Evolutionary conservation across 140 eudicot genomes (phyloP).

Genomic region (Anethum foeniculum): DNA sequence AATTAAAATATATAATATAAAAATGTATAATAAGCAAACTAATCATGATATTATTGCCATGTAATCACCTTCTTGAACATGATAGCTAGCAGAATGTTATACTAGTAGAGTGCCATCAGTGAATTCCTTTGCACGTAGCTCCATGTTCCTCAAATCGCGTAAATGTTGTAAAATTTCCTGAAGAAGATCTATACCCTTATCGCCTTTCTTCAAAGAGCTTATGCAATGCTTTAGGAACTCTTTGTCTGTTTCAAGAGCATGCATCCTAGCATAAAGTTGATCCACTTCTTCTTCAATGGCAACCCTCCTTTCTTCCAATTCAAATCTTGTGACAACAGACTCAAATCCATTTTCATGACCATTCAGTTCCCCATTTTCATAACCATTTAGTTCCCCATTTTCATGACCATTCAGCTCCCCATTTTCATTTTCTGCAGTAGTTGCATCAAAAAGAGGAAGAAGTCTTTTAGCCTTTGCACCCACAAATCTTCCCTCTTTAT

Average conservation of each 20-base stretch:
- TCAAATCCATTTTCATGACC: slow-evolving; percentile 46
- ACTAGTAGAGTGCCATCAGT: slow-evolving; percentile 31
- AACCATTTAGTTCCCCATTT: background rate
- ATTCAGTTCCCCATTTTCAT: slow-evolving; percentile 12
- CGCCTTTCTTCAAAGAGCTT: slow-evolving; percentile 81
- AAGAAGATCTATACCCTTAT: slow-evolving; percentile 76
- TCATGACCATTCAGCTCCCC: slow-evolving; percentile 7
- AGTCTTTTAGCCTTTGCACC: slow-evolving; percentile 53
- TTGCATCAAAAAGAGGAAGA: slow-evolving; percentile 73
- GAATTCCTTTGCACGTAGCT: slow-evolving; percentile 53
- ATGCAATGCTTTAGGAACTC: slow-evolving; percentile 85
- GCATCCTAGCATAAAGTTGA: slow-evolving; percentile 68
- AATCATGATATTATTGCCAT: slow-evolving; percentile 18
- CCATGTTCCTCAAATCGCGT: slow-evolving; percentile 59
- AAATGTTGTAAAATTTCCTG: slow-evolving; percentile 84
- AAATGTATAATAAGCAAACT: background rate
- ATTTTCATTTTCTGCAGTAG: slow-evolving; percentile 34
- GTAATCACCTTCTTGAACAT: slow-evolving; percentile 4
- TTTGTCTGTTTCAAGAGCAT: slow-evolving; percentile 81
- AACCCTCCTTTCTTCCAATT: slow-evolving; percentile 58
- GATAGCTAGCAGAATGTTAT: slow-evolving; percentile 18
- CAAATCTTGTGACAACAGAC: slow-evolving; percentile 38
- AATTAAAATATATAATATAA: background rate
- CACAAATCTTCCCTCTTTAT: slow-evolving; percentile 26
- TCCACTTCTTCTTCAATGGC: slow-evolving; percentile 85